Evolutionary conservation across 2,329 filamentous ascomycete genomes (phyloP).

Genomic region (Aspergillus nomiae): DNA sequence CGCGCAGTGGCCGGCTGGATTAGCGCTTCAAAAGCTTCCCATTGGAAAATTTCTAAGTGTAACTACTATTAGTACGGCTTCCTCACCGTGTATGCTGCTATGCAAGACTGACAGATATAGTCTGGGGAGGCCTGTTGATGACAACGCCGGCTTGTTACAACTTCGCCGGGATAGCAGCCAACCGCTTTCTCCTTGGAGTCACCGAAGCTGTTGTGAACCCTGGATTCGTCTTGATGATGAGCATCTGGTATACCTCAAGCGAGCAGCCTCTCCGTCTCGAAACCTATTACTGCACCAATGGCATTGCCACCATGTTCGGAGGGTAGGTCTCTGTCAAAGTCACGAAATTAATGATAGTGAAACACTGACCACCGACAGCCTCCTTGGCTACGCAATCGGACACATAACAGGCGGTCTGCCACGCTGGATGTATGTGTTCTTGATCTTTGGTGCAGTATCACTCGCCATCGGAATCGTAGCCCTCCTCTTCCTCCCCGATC

Average conservation of each 20-base stretch:
- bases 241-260: slow-evolving; percentile 53
- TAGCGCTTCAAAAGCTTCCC: slow-evolving; percentile 48
- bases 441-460: slow-evolving; percentile 53
- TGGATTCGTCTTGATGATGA: slow-evolving; percentile 53
- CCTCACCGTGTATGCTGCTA: rapidly evolving
- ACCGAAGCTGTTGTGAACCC: slow-evolving; percentile 54
- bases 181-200: slow-evolving; percentile 50
- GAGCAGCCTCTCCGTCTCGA: slow-evolving; percentile 57
- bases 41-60: slow-evolving; percentile 48
- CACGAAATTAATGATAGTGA: neutral
- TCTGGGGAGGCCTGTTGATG: slow-evolving; percentile 50
- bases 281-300: slow-evolving; percentile 61
- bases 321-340: slow-evolving; percentile 34
- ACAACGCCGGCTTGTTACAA: slow-evolving; percentile 46
- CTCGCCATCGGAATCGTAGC: slow-evolving; percentile 40
- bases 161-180: slow-evolving; percentile 48
- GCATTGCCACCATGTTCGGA: slow-evolving; percentile 64
- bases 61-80: slow-evolving; percentile 38
- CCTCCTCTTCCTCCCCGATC: slow-evolving; percentile 45
- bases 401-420: slow-evolving; percentile 57
- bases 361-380: slow-evolving; percentile 10
- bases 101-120: slow-evolving; percentile 15
- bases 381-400: slow-evolving; percentile 62
- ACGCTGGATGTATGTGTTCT: slow-evolving; percentile 60
- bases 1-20: slow-evolving; percentile 49